Base-by-base conservation (phyloP, 2,329 filamentous ascomycete genomes). In the Meredithiella fracta region DNA sequence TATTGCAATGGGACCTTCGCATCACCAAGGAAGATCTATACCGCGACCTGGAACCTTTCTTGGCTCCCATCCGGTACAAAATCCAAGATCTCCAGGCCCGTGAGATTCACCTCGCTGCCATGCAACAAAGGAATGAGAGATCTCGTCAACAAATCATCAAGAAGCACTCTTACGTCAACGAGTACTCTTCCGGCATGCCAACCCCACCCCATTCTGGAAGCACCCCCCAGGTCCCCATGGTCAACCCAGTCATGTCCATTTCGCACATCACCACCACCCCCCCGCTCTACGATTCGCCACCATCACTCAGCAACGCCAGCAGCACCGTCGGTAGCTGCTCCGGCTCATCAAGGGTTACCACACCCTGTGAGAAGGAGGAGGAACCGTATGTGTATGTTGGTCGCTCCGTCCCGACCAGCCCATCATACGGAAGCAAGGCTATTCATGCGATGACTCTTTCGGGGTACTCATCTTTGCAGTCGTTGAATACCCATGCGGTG, bases 1-100 rank as follows among this genome's bases (percentile, higher is more conserved):
- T 98, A 47, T 77, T 98, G 49, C 86, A 96, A 67, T 98, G 90
- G 88, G 88, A 98, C 62, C 79, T 95, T 59, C 79, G 86, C 62
- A 89, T 98, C 65, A 82, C 76, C 44, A 81, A 89, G 65, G 77
- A 90, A 56, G 89, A 97, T 64, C 82, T 98, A 47, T 88, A 94
- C 73, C 76, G 75, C 62, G 86, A 95, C 68, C 77, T 97, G 42
- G 88, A 96, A 63, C 79, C 79, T 44, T 97, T 97, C 76, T 78
- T 98, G 47, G 82, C 82, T 34, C 91, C 91, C 26, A 86, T 97
- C 65, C 85, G 90, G 60, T 66, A 73, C 47, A 73, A 77, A 59
- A 71, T 82, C 55, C 68, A 72, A 60, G 72, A 72, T 49, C 70
- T 73, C 64, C 70, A 78, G 62, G 68, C 68, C 55, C 72, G 73